These are phyloP conservation scores for Fusarium globosum DNA, from an alignment of 2,329 filamentous ascomycete species.

Conservation along the genomic window DNA sequence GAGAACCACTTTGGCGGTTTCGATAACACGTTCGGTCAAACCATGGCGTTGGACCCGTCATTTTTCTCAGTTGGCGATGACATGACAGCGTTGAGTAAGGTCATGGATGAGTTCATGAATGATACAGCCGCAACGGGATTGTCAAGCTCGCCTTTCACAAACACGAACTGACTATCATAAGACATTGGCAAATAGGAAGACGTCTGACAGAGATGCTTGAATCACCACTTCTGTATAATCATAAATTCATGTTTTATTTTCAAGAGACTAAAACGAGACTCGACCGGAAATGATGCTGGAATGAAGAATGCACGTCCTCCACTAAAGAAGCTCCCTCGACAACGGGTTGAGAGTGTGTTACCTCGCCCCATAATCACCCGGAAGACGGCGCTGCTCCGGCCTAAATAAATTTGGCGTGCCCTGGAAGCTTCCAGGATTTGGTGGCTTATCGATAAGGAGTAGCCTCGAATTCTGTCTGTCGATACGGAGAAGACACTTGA, in stretches of 20 bases:
- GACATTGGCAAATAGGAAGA: too few species aligned
- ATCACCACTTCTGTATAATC: not conserved
- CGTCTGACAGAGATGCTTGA: not conserved
- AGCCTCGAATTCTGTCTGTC: not conserved
- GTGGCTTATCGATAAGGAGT: conserved; percentile 23
- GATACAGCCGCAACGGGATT: not conserved
- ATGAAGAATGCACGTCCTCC: not conserved
- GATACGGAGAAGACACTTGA: not conserved
- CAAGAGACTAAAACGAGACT: not conserved
- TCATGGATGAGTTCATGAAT: conserved; percentile 11
- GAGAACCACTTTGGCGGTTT: conserved; percentile 1
- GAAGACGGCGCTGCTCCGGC: conserved; percentile 17
- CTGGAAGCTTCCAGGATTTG: conserved; percentile 7
- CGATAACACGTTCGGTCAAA: conserved; percentile 19
- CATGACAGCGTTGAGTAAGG: conserved; percentile 7
- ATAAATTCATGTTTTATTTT: not conserved
- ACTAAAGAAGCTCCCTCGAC: not conserved
- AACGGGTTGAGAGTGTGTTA: not conserved
- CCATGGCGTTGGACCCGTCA: conserved; percentile 22
- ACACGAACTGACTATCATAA: not conserved
- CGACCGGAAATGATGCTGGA: not conserved
- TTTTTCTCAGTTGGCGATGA: conserved; percentile 13
- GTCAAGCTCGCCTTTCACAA: not conserved
- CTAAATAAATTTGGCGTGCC: conserved; percentile 10
- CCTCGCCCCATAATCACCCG: conserved; percentile 25